A percentile compares a stretch with the other conserved stretches of the same genome.
phyloP scores from a whole-genome alignment of 2,329 filamentous ascomycete species.

The Ophidiomyces ophidiicola region DNA sequence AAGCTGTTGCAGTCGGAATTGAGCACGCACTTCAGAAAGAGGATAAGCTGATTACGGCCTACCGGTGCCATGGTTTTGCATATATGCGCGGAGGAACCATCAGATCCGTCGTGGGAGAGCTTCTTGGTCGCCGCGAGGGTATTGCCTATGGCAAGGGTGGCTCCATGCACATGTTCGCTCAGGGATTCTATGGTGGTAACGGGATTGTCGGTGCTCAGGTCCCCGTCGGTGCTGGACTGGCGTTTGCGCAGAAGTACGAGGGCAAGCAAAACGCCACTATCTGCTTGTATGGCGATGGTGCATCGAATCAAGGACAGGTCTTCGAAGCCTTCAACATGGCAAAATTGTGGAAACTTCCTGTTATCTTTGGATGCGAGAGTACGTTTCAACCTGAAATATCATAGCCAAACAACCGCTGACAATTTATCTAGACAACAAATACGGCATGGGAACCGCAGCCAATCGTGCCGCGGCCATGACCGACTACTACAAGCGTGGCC shows the following conservation, averaged over 20 bases:
- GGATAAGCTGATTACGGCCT: conserved; percentile 94
- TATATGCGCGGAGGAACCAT: conserved; percentile 88
- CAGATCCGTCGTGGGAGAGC: conserved; percentile 87
- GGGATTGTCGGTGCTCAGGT: conserved; percentile 98
- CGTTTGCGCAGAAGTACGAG: conserved; percentile 93
- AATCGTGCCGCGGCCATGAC: conserved; percentile 88
- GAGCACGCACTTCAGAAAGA: conserved; percentile 85
- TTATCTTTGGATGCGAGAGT: conserved; percentile 98
- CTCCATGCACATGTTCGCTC: conserved; percentile 99
- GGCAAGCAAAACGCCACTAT: conserved; percentile 75
- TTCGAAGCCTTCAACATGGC: conserved; percentile 99
- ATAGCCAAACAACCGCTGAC: conserved; percentile 19
- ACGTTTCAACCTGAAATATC: conserved; percentile 33
- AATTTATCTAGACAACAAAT: conserved; percentile 77
- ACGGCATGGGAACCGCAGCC: conserved; percentile 97
- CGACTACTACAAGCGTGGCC: conserved; percentile 99
- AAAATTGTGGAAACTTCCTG: conserved; percentile 93
- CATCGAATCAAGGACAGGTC: conserved; percentile 97
- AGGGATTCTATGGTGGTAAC: conserved; percentile 96
- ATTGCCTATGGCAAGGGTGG: conserved; percentile 98
- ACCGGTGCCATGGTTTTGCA: conserved; percentile 97
- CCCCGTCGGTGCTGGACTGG: conserved; percentile 88
- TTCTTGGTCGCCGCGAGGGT: conserved; percentile 87
- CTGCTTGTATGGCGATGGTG: conserved; percentile 93
- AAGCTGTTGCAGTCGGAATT: conserved; percentile 93